Evolutionary conservation across 2,329 filamentous ascomycete genomes (phyloP), one percentile per base, ranked within the genome.

Genomic region (Stachybotrys chlorohalonatus): DNA sequence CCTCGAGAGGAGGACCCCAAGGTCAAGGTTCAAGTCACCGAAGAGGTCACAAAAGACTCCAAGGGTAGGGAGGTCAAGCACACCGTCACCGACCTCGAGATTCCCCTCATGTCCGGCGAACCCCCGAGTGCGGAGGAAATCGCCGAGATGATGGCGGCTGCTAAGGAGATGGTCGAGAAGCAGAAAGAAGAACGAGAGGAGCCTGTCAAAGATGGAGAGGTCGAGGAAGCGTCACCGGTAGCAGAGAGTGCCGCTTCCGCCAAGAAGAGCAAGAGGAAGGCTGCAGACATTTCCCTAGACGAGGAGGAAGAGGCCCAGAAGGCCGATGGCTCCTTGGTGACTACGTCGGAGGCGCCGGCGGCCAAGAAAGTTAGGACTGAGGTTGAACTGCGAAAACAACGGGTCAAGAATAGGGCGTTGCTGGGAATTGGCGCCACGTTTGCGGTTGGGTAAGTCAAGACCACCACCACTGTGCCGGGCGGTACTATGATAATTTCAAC

Each of bases 401-500:
- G 85, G 66, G 90, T 96, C 60, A 86, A 90, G 73, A 90, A 86
- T 71, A 84, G 91, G 66, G 90, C 94, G 50, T 76, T 96, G 57
- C 80, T 95, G 59, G 93, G 94, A 56, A 82, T 97, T 53, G 89
- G 86, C 58, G 90, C 90, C 55, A 94, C 90, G 50, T 80, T 96
- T 68, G 90, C 89, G 55, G 81, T 96, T 70, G 92, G 92, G 94
- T 97, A 82, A 76, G 91, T 87, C 30, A 8, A 55, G 11, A 45
- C 15, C 1, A 6, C 49, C 30, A 7, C 50, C 11, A 11, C 45
- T 52, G 55, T 64, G 53, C 24, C 24, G 24, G 24, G 24, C 24
- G 24, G 24, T 24, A 39, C 13, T 47, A 7, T 47, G 16, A 30
- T 2, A 24, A 24, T 4, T 24, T 24, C 31, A 47, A 7, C 51